Evolutionary conservation across 2,329 filamentous ascomycete species (phyloP).

Genomic region (Pestalotiopsis fici): DNA sequence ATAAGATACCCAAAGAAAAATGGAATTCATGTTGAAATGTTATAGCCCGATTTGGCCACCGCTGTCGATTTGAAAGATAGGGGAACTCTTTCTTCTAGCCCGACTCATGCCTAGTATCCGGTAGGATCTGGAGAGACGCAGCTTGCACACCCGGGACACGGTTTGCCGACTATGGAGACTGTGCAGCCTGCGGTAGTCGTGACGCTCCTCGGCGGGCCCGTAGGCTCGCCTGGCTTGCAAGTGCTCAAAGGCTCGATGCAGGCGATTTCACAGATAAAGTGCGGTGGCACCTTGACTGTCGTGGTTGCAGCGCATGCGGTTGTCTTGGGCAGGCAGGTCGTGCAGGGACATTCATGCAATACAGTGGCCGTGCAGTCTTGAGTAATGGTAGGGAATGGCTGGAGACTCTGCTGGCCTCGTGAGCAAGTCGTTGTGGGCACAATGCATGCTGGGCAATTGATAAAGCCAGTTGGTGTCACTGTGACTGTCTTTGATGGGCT

Average conservation of each 20-base stretch:
- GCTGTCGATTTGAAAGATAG: background rate
- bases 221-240: conserved; percentile 1
- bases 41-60: background rate
- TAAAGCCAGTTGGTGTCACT: background rate
- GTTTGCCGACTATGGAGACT: background rate
- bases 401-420: background rate
- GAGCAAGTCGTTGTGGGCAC: background rate
- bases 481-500: background rate
- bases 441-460: background rate
- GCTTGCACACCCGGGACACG: background rate
- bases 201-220: background rate
- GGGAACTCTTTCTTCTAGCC: background rate
- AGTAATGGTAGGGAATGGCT: background rate
- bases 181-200: background rate
- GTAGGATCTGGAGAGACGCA: background rate
- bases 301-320: background rate
- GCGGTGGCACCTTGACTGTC: background rate
- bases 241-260: background rate
- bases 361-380: background rate
- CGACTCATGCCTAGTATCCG: background rate
- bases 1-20: background rate
- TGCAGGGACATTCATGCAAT: background rate
- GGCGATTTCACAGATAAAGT: background rate
- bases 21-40: background rate
- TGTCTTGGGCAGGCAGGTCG: background rate